These are phyloP conservation scores for Diaporthe aspalathi DNA, from an alignment of 2,329 filamentous ascomycete species.

Conservation along the genomic window DNA sequence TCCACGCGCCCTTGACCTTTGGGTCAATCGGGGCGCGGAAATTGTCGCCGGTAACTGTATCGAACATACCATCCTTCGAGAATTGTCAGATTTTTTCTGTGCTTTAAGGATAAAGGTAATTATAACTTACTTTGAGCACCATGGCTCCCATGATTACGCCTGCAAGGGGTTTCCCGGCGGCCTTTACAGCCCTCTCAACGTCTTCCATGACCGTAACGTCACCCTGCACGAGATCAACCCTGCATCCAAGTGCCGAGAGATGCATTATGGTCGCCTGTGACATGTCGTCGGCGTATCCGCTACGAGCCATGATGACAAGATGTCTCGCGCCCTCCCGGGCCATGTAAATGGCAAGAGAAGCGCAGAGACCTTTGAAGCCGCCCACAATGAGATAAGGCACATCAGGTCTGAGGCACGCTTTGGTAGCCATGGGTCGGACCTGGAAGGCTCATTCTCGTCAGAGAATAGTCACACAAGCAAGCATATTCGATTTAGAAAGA, in stretches of 20 bases:
- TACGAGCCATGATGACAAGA: background rate
- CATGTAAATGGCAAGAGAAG: background rate
- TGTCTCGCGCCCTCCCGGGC: background rate
- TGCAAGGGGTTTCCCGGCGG: background rate
- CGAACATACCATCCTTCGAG: background rate
- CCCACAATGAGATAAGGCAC: background rate
- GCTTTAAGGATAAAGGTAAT: background rate
- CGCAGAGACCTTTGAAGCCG: background rate
- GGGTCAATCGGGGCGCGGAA: background rate
- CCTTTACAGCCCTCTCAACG: background rate
- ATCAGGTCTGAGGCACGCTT: background rate
- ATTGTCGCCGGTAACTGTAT: background rate
- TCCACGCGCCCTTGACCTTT: background rate
- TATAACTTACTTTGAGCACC: background rate
- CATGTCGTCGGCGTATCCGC: background rate
- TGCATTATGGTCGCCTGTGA: background rate
- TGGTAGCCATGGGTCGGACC: background rate
- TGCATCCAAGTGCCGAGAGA: background rate
- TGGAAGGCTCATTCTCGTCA: background rate
- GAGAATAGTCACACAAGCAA: background rate
- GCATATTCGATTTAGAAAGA: background rate
- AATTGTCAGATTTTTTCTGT: background rate
- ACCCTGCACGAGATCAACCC: background rate
- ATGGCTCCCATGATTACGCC: background rate
- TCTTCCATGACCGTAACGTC: background rate